phyloP scores from a whole-genome alignment of 2,329 filamentous ascomycete genomes.

The Penicillium sp. region DNA sequence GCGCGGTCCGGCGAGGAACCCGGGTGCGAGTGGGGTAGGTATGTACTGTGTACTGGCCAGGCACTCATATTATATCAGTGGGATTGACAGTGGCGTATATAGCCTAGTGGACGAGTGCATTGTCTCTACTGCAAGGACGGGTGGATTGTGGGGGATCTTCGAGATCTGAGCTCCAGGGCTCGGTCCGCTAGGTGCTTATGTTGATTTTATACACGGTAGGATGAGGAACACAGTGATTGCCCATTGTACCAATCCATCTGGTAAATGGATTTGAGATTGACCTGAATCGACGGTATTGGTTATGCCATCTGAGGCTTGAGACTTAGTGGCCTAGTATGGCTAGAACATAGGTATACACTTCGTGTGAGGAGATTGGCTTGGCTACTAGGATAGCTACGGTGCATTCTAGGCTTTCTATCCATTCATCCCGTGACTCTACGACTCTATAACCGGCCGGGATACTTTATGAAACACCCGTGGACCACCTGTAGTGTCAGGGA shows the following conservation, averaged over 20 bases:
- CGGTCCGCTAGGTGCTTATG: too few relatives aligned
- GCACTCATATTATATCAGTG: background rate
- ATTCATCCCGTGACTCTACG: too few relatives aligned
- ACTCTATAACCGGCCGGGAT: background rate
- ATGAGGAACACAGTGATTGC: background rate
- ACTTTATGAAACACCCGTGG: slow-evolving; percentile 4
- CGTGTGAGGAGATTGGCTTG: background rate
- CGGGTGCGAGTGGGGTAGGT: background rate
- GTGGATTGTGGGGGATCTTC: slow-evolving; percentile 4
- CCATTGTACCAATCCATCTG: background rate
- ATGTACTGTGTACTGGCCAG: too few relatives aligned
- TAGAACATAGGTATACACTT: background rate
- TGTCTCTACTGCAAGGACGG: background rate
- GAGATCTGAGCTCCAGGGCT: slow-evolving; percentile 1
- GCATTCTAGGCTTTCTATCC: too few relatives aligned
- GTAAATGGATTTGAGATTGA: background rate
- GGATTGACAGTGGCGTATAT: background rate
- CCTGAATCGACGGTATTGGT: background rate
- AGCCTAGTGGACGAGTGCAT: background rate
- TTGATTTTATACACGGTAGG: too few relatives aligned
- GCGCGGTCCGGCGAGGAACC: background rate
- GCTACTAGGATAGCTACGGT: background rate
- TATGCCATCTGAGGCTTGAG: background rate
- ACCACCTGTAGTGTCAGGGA: background rate
- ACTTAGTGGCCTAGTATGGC: background rate